Conservation (phyloP, 495 filamentous ascomycete genomes). For the Xylaria flabelliformis region DNA sequence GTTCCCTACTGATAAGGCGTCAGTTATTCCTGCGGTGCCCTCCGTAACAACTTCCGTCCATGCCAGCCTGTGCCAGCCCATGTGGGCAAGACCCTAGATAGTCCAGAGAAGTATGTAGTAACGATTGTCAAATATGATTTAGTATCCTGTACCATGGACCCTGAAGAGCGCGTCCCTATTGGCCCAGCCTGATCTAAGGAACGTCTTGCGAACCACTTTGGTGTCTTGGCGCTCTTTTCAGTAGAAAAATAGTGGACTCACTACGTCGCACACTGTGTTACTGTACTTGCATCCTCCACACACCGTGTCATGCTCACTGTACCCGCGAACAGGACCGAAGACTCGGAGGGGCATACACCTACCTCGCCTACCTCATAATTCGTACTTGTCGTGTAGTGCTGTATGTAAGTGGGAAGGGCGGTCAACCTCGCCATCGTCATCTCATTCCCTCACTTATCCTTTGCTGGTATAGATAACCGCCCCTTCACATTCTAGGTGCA, state of each 20-base stretch:
- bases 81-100: constrained; percentile 14
- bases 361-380: no score
- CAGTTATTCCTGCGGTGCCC: constrained; percentile 14
- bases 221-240: constrained; percentile 1
- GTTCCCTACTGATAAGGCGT: constrained; percentile 25
- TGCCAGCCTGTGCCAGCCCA: not conserved
- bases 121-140: constrained; percentile 22
- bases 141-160: constrained; percentile 9
- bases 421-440: constrained; percentile 2
- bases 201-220: not conserved
- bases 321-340: not conserved
- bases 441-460: constrained; percentile 4
- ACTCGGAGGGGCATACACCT: no score
- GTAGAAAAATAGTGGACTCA: not conserved
- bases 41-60: not conserved
- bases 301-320: not conserved
- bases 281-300: not conserved
- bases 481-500: not conserved
- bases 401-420: not conserved
- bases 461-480: not conserved
- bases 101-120: constrained; percentile 13
- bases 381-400: not conserved
- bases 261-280: not conserved
- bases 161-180: not conserved
- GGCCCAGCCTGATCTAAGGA: constrained; percentile 9